Base-by-base conservation (phyloP, 257 asterid genomes). In the Gentiana macrophylla region DNA sequence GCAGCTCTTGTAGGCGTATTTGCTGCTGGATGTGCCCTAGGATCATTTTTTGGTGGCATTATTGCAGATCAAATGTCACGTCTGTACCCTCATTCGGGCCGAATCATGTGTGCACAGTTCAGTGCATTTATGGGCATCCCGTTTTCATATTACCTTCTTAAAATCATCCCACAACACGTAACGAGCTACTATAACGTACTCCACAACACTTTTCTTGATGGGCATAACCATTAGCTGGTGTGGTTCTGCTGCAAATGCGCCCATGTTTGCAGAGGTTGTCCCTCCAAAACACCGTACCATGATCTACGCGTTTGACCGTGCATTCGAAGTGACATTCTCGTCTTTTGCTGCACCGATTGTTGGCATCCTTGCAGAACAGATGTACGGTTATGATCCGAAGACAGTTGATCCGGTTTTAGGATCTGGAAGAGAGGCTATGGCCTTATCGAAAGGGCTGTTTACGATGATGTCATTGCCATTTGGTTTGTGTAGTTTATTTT, bases 201-300 rank as follows among this genome's bases (percentile, higher is more conserved):
- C 95, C 4, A 65, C 64, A 62, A 84, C 97, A 1, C 84, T 87
- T 10, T 81, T 87, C 73, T 9, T 79, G 48, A 91, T 87, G 98
- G 98, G 98, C 36, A 83, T 91, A 24, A 79, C 80, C 32, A 85
- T 87, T 47, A 87, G 98, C 77, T 91, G 97, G 98, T 71, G 82
- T 55, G 94, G 84, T n/a, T 84, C 94, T 1, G 98, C 97, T 35
- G 67, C 94, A 3, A 91, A 87, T 50, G 97, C 86, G 38, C 98
- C 97, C 1, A 84, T 91, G 94, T 91, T 91, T 41, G 98, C 97
- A 2, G 97, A 91, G 79, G 95, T 91, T 32, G 98, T 87, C 74
- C 97, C 98, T 9, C 56, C 94, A 59, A 87, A 68, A 56, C 90
- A 91, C 56, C 95, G 95, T 8, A 91, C 98, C 45, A 91, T 91